phyloP scores from a whole-genome alignment of 306 rosid species.

The Cucumis sativus region Cucumber_9930_V3 NC_026661.2:18529001-18529500 shows the following conservation, averaged over 20 bases:
- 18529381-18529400: too few species aligned
- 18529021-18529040: neutral
- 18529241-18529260: neutral
- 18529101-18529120: neutral
- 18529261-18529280: neutral
- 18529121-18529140: neutral
- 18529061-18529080: neutral
- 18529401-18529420: too few species aligned
- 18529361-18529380: too few species aligned
- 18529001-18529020: too few species aligned
- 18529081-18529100: neutral
- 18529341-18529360: too few species aligned
- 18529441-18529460: too few species aligned
- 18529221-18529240: neutral
- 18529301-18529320: neutral
- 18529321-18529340: too few species aligned
- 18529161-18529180: neutral
- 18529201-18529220: constrained; percentile 4
- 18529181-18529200: constrained; percentile 1
- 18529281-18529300: neutral
- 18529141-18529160: neutral
- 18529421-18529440: too few species aligned
- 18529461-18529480: too few species aligned
- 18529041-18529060: neutral
- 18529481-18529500: too few species aligned